Base-by-base conservation (phyloP, 352 stramenopile genomes). In the Phytophthora tentaculata region DNA sequence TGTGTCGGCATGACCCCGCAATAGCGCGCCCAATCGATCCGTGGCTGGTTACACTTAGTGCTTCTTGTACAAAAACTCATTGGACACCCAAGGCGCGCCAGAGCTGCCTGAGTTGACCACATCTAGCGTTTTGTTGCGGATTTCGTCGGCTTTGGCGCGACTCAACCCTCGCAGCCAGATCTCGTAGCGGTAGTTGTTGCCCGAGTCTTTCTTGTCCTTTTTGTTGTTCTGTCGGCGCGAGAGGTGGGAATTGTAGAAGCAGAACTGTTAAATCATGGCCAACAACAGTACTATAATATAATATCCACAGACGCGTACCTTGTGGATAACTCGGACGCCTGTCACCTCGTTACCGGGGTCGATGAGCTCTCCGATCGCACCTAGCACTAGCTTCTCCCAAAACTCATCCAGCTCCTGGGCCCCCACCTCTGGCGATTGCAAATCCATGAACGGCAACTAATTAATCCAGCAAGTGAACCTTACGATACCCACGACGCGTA, bases 251-350 rank as follows among this genome's bases (percentile, higher is more conserved):
- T 19, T n/a, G n/a, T n/a, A n/a, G n/a, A n/a, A 23, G 22, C 58
- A 39, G 5, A 43, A 43, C 3, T 17, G 35, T 43, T 14, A 43
- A 14, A 43, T 43, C 12, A 43, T 43, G 12, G 3, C 12, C 1
- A 12, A 43, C 14, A 19, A 43, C 35, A 2, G 35, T 14, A 6
- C 35, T n/a, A 43, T 19, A 14, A 5, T 20, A 0, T 9, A 50
- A 10, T n/a, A n/a, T 51, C n/a, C 8, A 39, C 0, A 6, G 10
- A 23, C 5, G 41, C 68, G 16, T 69, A 94, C 86, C 78, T 97
- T 97, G 73, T 97, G 91, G 56, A 97, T 88, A 41, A 97, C 83
- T 64, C 92, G 90, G 29, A 96, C 87, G 50, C 92, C 92, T n/a
- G 89, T 97, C 67, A 97, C 88, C 65, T 97, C 89, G 57, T 97